A percentile compares a stretch with the other conserved stretches of the same genome.
Evolutionary conservation across 148 eudicot genomes (phyloP).

Genomic region (Chenopodium suecicum): DNA sequence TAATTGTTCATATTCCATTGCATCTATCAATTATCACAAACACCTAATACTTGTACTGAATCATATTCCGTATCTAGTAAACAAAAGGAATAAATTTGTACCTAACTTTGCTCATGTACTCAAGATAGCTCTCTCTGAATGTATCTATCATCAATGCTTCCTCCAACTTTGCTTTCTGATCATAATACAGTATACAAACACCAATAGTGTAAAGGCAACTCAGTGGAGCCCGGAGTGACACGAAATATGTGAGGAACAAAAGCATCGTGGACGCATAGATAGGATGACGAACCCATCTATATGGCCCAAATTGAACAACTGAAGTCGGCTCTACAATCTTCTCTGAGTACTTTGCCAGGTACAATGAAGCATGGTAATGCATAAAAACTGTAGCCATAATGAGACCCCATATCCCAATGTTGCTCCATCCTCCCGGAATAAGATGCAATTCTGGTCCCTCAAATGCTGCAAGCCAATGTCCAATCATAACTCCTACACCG

Average conservation of each 20-base stretch:
- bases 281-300: constrained; percentile 84
- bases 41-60: constrained; percentile 14
- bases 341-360: constrained; percentile 83
- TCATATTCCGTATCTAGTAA: constrained; percentile 45
- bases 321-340: constrained; percentile 76
- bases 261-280: constrained; percentile 88
- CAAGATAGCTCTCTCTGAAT: constrained; percentile 57
- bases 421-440: constrained; percentile 78
- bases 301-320: constrained; percentile 85
- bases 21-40: constrained; percentile 22
- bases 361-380: constrained; percentile 70
- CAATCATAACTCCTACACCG: constrained; percentile 48
- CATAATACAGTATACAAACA: constrained; percentile 65
- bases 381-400: constrained; percentile 54
- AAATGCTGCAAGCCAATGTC: constrained; percentile 86
- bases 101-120: constrained; percentile 62
- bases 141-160: constrained; percentile 70
- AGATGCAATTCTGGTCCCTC: constrained; percentile 83
- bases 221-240: constrained; percentile 76
- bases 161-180: constrained; percentile 73
- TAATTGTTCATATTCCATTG: not conserved
- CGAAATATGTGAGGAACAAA: constrained; percentile 59
- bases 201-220: constrained; percentile 54
- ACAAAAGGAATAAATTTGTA: constrained; percentile 85
- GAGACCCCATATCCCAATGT: constrained; percentile 66